Evolutionary conservation across 257 asterid genomes (phyloP).

Genomic region (Lantana camara): DNA sequence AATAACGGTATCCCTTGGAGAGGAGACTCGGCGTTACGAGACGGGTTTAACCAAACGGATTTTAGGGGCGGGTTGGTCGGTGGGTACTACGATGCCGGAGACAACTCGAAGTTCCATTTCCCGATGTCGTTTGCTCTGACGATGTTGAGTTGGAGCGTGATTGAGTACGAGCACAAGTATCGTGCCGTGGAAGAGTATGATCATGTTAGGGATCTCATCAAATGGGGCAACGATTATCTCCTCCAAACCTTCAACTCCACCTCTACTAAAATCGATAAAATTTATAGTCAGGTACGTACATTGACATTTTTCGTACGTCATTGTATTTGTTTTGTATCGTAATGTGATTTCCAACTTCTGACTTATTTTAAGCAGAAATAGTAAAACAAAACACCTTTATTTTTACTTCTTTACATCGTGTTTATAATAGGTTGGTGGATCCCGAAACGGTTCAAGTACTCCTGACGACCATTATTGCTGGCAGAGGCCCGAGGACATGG

Average conservation of each 20-base stretch:
- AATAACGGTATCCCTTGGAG: conserved; percentile 75
- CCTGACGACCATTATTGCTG: conserved; percentile 95
- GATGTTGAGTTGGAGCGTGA: conserved; percentile 90
- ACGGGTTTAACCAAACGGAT: conserved; percentile 63
- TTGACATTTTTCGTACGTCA: too few relatives aligned
- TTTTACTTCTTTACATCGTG: too few relatives aligned
- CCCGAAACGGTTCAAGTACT: conserved; percentile 52
- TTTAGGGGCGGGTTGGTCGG: conserved; percentile 80
- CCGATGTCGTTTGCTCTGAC: conserved; percentile 96
- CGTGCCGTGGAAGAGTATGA: conserved; percentile 72
- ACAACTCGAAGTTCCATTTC: conserved; percentile 71
- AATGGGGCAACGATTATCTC: conserved; percentile 91
- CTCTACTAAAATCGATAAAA: conserved; percentile 60
- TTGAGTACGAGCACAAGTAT: conserved; percentile 82
- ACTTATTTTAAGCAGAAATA: too few relatives aligned
- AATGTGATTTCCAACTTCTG: too few relatives aligned
- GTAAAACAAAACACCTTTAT: too few relatives aligned
- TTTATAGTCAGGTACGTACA: conserved; percentile 71
- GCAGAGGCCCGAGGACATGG: conserved; percentile 88
- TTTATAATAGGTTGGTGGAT: conserved; percentile 64
- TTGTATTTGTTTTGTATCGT: too few relatives aligned
- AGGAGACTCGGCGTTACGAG: conserved; percentile 73
- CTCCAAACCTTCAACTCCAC: conserved; percentile 81
- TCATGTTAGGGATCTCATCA: conserved; percentile 67
- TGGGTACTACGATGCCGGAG: conserved; percentile 94